phyloP scores from a whole-genome alignment of 2,329 filamentous ascomycete genomes.

The Knoxdaviesia proteae region DNA sequence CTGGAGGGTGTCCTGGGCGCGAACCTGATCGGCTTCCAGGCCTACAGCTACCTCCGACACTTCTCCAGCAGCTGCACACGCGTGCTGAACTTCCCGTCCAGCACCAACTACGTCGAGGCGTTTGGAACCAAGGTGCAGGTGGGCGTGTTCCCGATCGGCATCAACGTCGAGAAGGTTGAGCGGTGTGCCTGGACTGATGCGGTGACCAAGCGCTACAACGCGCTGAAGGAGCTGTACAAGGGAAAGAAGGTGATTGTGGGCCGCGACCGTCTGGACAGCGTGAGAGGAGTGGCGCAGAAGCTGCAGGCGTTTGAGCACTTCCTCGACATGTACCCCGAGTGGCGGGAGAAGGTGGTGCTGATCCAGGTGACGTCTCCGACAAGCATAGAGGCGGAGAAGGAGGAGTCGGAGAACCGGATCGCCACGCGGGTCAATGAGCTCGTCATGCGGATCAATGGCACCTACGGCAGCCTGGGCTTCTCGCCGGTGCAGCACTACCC shows the following conservation, averaged over 20 bases:
- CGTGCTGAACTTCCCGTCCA: conserved; percentile 76
- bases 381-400: conserved; percentile 56
- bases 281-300: conserved; percentile 87
- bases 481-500: conserved; percentile 88
- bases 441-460: conserved; percentile 78
- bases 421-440: conserved; percentile 78
- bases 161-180: conserved; percentile 67
- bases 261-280: conserved; percentile 79
- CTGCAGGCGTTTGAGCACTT: conserved; percentile 87
- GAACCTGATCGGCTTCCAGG: conserved; percentile 90
- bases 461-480: conserved; percentile 72
- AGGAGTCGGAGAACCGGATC: conserved; percentile 59
- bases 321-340: conserved; percentile 74
- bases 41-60: conserved; percentile 84
- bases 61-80: conserved; percentile 88
- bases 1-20: conserved; percentile 76
- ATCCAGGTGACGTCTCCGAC: conserved; percentile 90
- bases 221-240: conserved; percentile 57
- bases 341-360: conserved; percentile 77
- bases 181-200: conserved; percentile 50
- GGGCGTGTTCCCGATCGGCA: conserved; percentile 85
- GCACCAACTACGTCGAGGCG: conserved; percentile 65
- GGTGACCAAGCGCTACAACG: conserved; percentile 50
- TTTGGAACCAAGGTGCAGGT: conserved; percentile 79
- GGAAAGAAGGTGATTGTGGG: conserved; percentile 92